Percentiles rank a stretch among this genome's conserved stretches.
Evolutionary conservation across 306 rosid species (phyloP).

Genomic region (Lablab purpureus): DNA sequence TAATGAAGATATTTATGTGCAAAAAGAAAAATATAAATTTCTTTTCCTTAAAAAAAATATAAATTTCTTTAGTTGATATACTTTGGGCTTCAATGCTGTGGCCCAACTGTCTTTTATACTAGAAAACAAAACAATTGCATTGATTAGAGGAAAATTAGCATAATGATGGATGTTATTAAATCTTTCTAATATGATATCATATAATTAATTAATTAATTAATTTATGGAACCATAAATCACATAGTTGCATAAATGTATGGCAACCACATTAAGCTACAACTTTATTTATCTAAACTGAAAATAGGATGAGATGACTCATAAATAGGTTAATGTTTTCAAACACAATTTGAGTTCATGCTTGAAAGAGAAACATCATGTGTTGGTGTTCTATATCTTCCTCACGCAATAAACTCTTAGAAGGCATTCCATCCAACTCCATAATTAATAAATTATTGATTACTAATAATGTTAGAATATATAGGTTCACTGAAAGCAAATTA

Average conservation of each 20-base stretch:
- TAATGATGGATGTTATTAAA: not conserved
- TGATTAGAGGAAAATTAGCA: not conserved
- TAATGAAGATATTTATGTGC: too few relatives aligned
- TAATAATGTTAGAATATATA: constrained; percentile 6
- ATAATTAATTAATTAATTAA: not conserved
- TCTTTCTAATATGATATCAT: not conserved
- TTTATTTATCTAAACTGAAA: constrained; percentile 3
- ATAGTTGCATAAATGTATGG: not conserved
- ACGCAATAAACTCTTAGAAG: constrained; percentile 43
- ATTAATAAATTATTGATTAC: not conserved
- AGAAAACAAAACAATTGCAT: not conserved
- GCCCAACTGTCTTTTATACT: not conserved
- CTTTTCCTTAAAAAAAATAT: not conserved
- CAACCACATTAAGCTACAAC: not conserved
- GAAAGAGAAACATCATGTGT: not conserved
- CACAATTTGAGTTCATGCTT: not conserved
- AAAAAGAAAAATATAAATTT: too few relatives aligned
- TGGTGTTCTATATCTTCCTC: constrained; percentile 10
- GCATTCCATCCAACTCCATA: constrained; percentile 24
- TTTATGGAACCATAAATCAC: constrained; percentile 22
- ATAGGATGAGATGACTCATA: not conserved
- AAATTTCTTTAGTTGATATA: not conserved
- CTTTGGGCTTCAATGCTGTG: not conserved
- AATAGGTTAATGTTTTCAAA: not conserved
- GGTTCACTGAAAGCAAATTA: constrained; percentile 41